Evolutionary conservation across 2,329 filamentous ascomycete species (phyloP), one percentile per base, ranked within the genome.

Genomic region (Ciborinia camelliae): DNA sequence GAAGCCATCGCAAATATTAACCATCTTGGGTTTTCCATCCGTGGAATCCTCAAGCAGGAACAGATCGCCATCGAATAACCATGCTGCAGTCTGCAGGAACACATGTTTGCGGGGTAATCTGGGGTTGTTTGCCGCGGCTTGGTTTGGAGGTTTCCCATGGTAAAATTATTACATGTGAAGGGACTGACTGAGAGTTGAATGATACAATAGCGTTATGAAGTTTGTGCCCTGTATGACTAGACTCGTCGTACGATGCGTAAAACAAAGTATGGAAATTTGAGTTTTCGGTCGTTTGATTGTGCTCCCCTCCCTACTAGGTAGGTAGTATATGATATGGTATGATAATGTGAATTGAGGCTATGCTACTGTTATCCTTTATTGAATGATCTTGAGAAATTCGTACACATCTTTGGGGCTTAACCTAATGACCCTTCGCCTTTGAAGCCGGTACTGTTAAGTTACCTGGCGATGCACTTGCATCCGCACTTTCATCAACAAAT

Each of bases 61-160:
- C 20, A 18, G 2, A 43, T 43, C 39, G 15, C 15, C 15, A 18
- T 26, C n/a, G 32, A 18, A 39, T 32, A 5, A 50, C 28, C 26
- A 30, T n/a, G 48, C 48, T 10, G n/a, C 3, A 54, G 37, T 12
- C 32, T 54, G 32, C 51, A 39, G 32, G 32, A 54, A 54, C n/a
- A 54, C 51, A 54, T 54, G 52, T 54, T 32, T 54, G 52, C 52
- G 52, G 52, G 35, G 52, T 54, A 54, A 20, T 53, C 52, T 54
- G 35, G 35, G 35, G 35, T 54, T 39, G 52, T 54, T 23, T 54
- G 35, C 52, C 52, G 52, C 52, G 35, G 52, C 39, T 39, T 54
- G 32, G 18, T 26, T 54, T 35, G 23, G 18, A 3, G n/a, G n/a
- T n/a, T n/a, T n/a, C n/a, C n/a, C n/a, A n/a, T n/a, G n/a, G n/a